Evolutionary conservation across 805 yeast genomes (phyloP).

Genomic region (Suhomyces sp.): DNA sequence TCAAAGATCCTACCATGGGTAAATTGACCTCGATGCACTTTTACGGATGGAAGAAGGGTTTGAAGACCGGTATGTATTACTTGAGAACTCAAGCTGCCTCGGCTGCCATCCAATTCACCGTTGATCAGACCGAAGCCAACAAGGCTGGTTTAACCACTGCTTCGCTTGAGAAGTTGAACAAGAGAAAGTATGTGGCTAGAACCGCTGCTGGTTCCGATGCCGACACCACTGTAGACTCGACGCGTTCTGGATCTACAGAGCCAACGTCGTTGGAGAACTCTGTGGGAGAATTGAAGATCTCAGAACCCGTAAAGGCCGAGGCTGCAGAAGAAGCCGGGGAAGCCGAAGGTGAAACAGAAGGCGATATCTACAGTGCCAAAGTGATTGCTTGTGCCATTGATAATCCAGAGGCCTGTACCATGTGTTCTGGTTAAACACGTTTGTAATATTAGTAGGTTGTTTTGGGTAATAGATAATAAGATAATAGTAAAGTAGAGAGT

Average conservation of each 20-base stretch:
- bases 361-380: constrained; percentile 86
- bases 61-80: constrained; percentile 41
- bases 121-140: constrained; percentile 42
- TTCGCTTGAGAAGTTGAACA: constrained; percentile 35
- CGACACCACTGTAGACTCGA: constrained; percentile 20
- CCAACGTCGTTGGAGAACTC: constrained; percentile 46
- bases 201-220: constrained; percentile 12
- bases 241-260: constrained; percentile 33
- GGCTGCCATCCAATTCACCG: constrained; percentile 86
- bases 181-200: constrained; percentile 34
- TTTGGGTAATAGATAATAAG: constrained; percentile 3
- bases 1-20: constrained; percentile 36
- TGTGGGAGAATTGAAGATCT: constrained; percentile 42
- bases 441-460: constrained; percentile 3
- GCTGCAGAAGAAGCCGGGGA: constrained; percentile 12
- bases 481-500: neutral
- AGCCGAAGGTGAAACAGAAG: constrained; percentile 41
- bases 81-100: constrained; percentile 92
- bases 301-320: constrained; percentile 10
- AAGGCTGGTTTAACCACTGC: constrained; percentile 40
- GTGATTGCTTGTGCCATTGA: constrained; percentile 95
- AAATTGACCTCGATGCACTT: constrained; percentile 44
- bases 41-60: constrained; percentile 39
- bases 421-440: constrained; percentile 86
- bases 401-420: constrained; percentile 96